phyloP scores from a whole-genome alignment of 129 eudicot species.

The Lactuca sativa region DNA sequence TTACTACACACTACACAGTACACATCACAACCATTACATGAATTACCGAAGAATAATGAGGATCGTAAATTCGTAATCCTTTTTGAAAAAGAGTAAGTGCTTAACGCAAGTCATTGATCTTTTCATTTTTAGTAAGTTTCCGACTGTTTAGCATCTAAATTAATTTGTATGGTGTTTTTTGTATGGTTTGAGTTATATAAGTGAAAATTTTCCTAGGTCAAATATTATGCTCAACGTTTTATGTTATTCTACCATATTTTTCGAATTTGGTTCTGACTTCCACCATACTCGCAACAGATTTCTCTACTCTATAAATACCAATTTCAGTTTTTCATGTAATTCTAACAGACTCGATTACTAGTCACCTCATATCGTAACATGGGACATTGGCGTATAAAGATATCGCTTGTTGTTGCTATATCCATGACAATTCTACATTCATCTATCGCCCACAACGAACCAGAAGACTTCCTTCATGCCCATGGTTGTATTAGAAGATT shows the following conservation, averaged over 20 bases:
- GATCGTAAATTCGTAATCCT: too few species aligned
- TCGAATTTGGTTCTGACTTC: slow-evolving; percentile 13
- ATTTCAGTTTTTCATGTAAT: background rate
- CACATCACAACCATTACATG: background rate
- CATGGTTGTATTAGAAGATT: slow-evolving; percentile 34
- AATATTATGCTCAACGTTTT: slow-evolving; percentile 11
- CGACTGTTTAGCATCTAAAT: background rate
- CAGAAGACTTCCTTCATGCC: slow-evolving; percentile 47
- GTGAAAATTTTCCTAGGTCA: slow-evolving; percentile 9
- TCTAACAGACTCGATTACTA: background rate
- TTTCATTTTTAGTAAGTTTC: background rate
- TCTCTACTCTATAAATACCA: slow-evolving; percentile 17
- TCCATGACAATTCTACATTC: slow-evolving; percentile 8
- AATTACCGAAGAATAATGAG: too few species aligned
- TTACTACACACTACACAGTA: background rate
- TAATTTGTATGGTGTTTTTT: too few species aligned
- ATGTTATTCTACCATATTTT: slow-evolving; percentile 15
- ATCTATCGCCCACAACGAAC: slow-evolving; percentile 30
- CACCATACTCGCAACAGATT: background rate
- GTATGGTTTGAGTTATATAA: background rate
- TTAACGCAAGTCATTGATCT: background rate
- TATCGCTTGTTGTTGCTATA: slow-evolving; percentile 8
- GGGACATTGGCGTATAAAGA: slow-evolving; percentile 4
- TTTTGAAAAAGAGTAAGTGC: background rate
- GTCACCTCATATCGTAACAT: slow-evolving; percentile 12